These are phyloP conservation scores for Pascua sp. DNA, from an alignment of 1,284 basidiomycete genomes.

Conservation along the genomic window DNA sequence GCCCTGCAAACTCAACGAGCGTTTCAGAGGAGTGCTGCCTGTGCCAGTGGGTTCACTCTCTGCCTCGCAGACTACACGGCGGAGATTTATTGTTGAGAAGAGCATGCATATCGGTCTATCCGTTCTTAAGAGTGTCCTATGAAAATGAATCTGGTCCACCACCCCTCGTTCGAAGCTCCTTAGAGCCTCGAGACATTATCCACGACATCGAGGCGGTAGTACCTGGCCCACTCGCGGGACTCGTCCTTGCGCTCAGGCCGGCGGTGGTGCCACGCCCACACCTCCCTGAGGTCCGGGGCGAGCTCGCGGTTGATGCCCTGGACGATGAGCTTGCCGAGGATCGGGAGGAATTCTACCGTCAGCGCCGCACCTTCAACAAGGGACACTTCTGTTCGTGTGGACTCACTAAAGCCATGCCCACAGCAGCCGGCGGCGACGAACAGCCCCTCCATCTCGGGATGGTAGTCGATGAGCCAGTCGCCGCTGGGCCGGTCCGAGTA, in stretches of 20 bases:
- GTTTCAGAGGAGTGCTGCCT: too few species aligned
- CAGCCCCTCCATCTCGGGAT: conserved; percentile 26
- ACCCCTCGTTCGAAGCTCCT: too few species aligned
- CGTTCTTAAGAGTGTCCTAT: too few species aligned
- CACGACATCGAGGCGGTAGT: conserved; percentile 1
- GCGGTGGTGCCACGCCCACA: conserved; percentile 10
- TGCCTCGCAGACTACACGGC: too few species aligned
- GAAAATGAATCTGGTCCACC: too few species aligned
- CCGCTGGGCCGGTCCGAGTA: conserved; percentile 44
- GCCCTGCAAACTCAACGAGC: too few species aligned
- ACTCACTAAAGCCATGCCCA: conserved; percentile 40
- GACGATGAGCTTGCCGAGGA: conserved; percentile 16
- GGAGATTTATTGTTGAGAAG: too few species aligned
- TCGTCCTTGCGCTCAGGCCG: conserved; percentile 1
- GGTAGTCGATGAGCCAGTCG: conserved; percentile 45
- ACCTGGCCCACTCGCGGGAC: not conserved
- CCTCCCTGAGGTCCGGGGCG: conserved; percentile 1
- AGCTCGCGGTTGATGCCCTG: conserved; percentile 7
- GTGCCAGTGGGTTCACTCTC: too few species aligned
- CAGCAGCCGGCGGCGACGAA: conserved; percentile 40
- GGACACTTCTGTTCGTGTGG: too few species aligned
- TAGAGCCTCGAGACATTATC: conserved; percentile 1
- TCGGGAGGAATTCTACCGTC: conserved; percentile 18
- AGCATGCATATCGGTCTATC: too few species aligned
- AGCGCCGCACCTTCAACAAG: too few species aligned